A percentile compares a stretch with the other conserved stretches of the same genome.
Conservation (phyloP, 371 early-diverging fungal species). For the Lichtheimia hyalospora region DNA sequence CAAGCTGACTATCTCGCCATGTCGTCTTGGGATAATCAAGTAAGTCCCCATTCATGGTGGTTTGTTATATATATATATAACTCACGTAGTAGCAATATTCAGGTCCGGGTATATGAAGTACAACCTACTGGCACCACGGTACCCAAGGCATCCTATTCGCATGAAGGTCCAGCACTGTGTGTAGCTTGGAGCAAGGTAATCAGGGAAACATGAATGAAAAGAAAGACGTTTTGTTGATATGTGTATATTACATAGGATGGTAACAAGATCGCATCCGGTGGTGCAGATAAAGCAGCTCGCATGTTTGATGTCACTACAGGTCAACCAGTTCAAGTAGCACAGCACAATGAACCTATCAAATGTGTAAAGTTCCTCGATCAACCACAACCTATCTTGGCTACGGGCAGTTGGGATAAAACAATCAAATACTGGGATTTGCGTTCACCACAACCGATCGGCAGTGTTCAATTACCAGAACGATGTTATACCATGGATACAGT, state of each 20-base stretch:
- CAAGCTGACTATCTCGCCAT: conserved; percentile 84
- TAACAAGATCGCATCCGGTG: conserved; percentile 81
- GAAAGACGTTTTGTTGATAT: too few species aligned
- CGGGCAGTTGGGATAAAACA: conserved; percentile 95
- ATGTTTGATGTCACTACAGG: conserved; percentile 79
- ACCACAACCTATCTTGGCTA: conserved; percentile 65
- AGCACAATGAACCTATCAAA: conserved; percentile 83
- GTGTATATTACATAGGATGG: conserved; percentile 66
- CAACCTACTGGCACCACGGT: conserved; percentile 68
- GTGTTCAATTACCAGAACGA: conserved; percentile 77
- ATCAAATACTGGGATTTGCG: conserved; percentile 90
- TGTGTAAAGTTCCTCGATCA: conserved; percentile 74
- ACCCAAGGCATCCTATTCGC: conserved; percentile 80
- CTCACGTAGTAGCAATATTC: background rate
- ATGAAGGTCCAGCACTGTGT: conserved; percentile 84
- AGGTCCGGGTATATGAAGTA: conserved; percentile 93
- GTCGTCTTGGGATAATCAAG: conserved; percentile 92
- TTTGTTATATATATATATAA: background rate
- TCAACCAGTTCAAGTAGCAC: conserved; percentile 79
- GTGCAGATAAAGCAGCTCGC: conserved; percentile 83
- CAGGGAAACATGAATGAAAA: background rate
- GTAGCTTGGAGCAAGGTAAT: conserved; percentile 86
- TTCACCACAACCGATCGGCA: conserved; percentile 62
- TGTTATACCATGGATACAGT: conserved; percentile 84
- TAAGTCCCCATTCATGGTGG: conserved; percentile 21